Base-by-base conservation (phyloP, 805 yeast genomes). In the Cephaloascus fragrans region DNA sequence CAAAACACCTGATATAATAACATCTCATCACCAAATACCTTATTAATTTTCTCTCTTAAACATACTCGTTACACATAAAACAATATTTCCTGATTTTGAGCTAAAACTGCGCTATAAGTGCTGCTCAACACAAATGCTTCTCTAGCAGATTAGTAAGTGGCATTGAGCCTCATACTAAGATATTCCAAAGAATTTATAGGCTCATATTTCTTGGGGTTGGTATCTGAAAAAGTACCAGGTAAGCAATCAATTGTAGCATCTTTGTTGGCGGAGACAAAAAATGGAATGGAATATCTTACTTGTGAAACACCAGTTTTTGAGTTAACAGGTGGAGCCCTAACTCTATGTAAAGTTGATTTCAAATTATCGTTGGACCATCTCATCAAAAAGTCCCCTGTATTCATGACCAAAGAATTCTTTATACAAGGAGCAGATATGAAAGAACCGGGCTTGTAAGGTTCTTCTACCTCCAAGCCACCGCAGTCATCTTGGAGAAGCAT, bases 281-380 rank as follows among this genome's bases (percentile, higher is more conserved):
- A 55, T 9, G 59, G 56, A 15, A 53, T 49, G 4, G 59, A 55
- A 39, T 45, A 55, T 28, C 59, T 44, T 4, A 34, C 52, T 35
- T 39, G 48, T 3, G 50, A 28, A 10, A 47, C 38, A 1, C 51
- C 52, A 16, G 45, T 44, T 2, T 26, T 26, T 4, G 49, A 39
- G 19, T 45, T 44, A 20, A 47, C 31, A 45, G 5, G 55, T 49
- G 18, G 59, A 46, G 39, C 58, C 57, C 10, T 49, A 8, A 66
- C 71, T 36, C 70, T 48, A 40, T 65, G 71, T n/a, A 61, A 42
- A 2, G 67, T 64, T 2, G 69, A 64, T 31, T 53, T 52, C 33
- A 61, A 55, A 23, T 45, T 40, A 39, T 60, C 67, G 45, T 64
- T 66, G 15, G 69, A 55, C 53, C 60, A 55, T 43, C 69, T 50